Conservation (phyloP, 495 filamentous ascomycete species). For the Penicillium crystallinum region DNA sequence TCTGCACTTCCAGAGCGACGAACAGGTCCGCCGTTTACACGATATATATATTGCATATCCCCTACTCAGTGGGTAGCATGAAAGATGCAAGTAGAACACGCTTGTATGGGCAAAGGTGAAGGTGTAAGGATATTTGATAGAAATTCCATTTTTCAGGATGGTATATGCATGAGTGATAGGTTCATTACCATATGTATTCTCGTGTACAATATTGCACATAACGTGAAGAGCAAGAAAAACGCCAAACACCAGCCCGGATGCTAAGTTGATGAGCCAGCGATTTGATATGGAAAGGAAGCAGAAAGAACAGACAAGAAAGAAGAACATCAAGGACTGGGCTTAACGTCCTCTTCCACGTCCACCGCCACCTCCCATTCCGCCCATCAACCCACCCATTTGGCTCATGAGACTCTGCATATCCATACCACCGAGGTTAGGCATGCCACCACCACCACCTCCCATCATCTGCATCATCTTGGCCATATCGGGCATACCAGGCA, state of each 20-base stretch:
- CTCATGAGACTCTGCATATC: conserved; percentile 82
- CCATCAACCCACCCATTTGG: conserved; percentile 69
- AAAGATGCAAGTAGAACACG: no score
- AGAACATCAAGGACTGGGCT: not conserved
- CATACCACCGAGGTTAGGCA: conserved; percentile 61
- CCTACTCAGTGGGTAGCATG: no score
- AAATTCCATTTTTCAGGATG: not conserved
- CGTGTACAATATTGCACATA: conserved; percentile 13
- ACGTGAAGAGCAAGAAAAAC: conserved; percentile 18
- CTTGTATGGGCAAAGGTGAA: no score
- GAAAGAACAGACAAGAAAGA: not conserved
- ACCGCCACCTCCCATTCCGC: conserved; percentile 46
- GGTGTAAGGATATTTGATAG: no score
- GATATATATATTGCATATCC: no score
- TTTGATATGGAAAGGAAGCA: conserved; percentile 7
- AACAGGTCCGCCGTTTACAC: no score
- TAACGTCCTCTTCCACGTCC: conserved; percentile 39
- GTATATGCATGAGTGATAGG: conserved; percentile 2
- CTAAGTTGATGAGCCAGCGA: conserved; percentile 19
- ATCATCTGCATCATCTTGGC: conserved; percentile 78
- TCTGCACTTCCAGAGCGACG: no score
- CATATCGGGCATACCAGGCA: conserved; percentile 56
- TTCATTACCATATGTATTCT: conserved; percentile 6
- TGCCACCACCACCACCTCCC: conserved; percentile 40
- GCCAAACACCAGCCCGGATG: conserved; percentile 30